Conservation (phyloP, 805 yeast species). For the Saccharomyces mikatae region DNA sequence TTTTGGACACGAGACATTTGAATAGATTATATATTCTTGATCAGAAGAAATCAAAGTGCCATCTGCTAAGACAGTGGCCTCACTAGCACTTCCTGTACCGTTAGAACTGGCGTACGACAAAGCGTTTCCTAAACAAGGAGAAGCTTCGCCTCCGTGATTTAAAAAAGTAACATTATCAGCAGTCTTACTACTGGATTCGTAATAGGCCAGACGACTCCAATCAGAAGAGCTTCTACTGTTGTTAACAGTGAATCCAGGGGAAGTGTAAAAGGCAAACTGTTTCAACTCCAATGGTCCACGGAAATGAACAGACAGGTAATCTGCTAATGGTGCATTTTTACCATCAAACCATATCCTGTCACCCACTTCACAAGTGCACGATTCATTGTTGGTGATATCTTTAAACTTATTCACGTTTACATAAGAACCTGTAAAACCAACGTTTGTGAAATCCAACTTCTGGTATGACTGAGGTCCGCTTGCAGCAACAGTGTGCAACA, state of each 20-base stretch:
- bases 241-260: constrained; percentile 31
- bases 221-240: constrained; percentile 28
- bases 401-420: constrained; percentile 12
- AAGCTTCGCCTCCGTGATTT: constrained; percentile 48
- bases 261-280: constrained; percentile 50
- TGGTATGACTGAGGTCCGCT: constrained; percentile 12
- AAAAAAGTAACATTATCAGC: constrained; percentile 59
- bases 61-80: constrained; percentile 40
- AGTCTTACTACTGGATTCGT: constrained; percentile 35
- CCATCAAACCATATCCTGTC: constrained; percentile 35
- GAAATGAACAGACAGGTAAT: constrained; percentile 61
- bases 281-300: constrained; percentile 58
- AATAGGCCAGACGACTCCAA: constrained; percentile 56
- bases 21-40: constrained; percentile 51
- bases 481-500: neutral
- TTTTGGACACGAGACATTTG: constrained; percentile 45
- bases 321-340: constrained; percentile 52
- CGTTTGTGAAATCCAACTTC: constrained; percentile 24
- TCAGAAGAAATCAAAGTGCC: constrained; percentile 45
- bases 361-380: constrained; percentile 20
- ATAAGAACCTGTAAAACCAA: constrained; percentile 27
- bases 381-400: constrained; percentile 8
- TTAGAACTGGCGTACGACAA: constrained; percentile 49
- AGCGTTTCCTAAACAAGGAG: constrained; percentile 59
- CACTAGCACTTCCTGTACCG: constrained; percentile 40